Base-by-base conservation (phyloP, 495 filamentous ascomycete genomes). In the Daldinia caldariorum region DNA sequence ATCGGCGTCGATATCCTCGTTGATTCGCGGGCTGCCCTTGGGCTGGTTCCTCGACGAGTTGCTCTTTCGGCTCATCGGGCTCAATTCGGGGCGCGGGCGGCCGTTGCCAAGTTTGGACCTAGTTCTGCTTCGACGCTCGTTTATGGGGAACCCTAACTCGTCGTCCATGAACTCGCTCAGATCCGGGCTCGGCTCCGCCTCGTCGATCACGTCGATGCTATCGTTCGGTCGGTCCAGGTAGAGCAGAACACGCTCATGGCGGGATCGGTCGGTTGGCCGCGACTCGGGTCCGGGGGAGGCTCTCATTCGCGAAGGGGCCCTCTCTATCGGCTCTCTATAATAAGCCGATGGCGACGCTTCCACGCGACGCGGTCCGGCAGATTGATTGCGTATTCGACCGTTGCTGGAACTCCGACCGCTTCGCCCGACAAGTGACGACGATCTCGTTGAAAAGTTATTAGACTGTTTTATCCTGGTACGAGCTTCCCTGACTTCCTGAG, bases 101-200 rank as follows among this genome's bases (percentile, higher is more conserved):
- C 62, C 70, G 29, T 62, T 66, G 32, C 58, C 61, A 8, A 64
- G 57, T 14, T 73, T 71, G 5, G 70, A 72, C 34, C 62, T 66
- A 20, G 58, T 64, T 22, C 68, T 62, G 49, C 70, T 70, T 32
- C 55, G 70, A 50, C 70, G 75, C 10, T 72, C 70, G 31, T 35
- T 63, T 22, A 65, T 58, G 12, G 71, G 67, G 29, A 75, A 74
- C 13, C 70, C 69, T 7, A 72, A 61, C 8, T 75, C 74, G 22
- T 73, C 72, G 26, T 81, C 76, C 53, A 82, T 70, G 34, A 83
- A 80, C 14, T 79, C 79, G 68, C 75, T 79, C 7, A 81, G 70
- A 41, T 82, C 77, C 1, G 79, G 76, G 62, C 76, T 80, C 5
- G 79, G 78, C 54, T 80, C 79, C 35, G 72, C 69, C 50, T 71